Evolutionary conservation across 768 basidiomycete genomes (phyloP).

Genomic region (Naganishia friedmannii): DNA sequence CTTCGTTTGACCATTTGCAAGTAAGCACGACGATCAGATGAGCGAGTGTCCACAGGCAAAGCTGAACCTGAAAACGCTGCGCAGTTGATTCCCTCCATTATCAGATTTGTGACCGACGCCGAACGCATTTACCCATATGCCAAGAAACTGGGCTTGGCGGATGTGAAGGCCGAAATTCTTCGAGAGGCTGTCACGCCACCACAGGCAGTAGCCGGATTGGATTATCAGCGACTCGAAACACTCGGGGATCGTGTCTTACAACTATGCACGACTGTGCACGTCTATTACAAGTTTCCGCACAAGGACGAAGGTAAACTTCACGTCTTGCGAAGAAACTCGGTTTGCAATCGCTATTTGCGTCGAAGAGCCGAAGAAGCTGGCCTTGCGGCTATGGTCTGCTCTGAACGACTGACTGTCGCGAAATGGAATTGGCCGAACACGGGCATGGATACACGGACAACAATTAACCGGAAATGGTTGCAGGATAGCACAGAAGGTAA

Average conservation of each 20-base stretch:
- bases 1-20: slow-evolving; percentile 16
- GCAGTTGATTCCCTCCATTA: slow-evolving; percentile 64
- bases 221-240: slow-evolving; percentile 82
- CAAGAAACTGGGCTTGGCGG: slow-evolving; percentile 62
- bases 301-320: slow-evolving; percentile 81
- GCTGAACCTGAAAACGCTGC: slow-evolving; percentile 53
- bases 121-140: slow-evolving; percentile 63
- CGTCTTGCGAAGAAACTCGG: slow-evolving; percentile 61
- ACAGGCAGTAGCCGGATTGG: slow-evolving; percentile 62
- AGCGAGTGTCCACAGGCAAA: not conserved
- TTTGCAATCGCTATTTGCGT: slow-evolving; percentile 69
- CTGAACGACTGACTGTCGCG: slow-evolving; percentile 17
- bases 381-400: slow-evolving; percentile 24
- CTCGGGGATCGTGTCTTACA: slow-evolving; percentile 81
- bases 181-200: slow-evolving; percentile 76
- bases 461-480: slow-evolving; percentile 31
- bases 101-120: slow-evolving; percentile 64
- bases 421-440: slow-evolving; percentile 25
- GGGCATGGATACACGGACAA: not conserved
- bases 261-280: slow-evolving; percentile 69
- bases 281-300: slow-evolving; percentile 71
- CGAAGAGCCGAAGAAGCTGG: slow-evolving; percentile 21
- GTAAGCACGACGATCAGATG: not conserved
- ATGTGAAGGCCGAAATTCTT: slow-evolving; percentile 61
- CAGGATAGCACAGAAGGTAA: slow-evolving; percentile 32